phyloP scores from a whole-genome alignment of 352 stramenopile genomes.

The Phytopythium aichiense region DNA sequence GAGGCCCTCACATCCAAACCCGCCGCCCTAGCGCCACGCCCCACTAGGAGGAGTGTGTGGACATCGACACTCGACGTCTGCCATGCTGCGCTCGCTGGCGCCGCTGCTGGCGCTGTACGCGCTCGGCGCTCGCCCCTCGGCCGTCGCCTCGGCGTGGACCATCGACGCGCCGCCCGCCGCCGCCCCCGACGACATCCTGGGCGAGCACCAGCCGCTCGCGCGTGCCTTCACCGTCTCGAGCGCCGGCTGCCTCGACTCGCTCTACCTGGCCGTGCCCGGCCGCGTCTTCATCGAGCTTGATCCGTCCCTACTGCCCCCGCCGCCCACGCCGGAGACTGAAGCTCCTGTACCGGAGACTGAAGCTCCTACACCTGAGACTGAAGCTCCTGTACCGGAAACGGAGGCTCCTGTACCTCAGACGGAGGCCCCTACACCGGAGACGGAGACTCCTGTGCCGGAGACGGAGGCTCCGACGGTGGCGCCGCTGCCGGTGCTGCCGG shows the following conservation, averaged over 20 bases:
- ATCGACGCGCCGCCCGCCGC: slow-evolving; percentile 30
- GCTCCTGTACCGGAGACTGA: slow-evolving; percentile 2
- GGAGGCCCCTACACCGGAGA: slow-evolving; percentile 8
- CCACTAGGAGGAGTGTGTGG: neutral
- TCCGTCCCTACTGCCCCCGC: slow-evolving; percentile 19
- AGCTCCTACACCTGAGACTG: neutral
- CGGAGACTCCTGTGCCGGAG: slow-evolving; percentile 3
- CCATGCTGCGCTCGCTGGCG: neutral
- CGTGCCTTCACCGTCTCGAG: slow-evolving; percentile 41
- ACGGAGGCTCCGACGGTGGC: slow-evolving; percentile 13
- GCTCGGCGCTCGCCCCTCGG: neutral
- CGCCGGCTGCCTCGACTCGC: slow-evolving; percentile 31
- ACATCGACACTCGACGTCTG: neutral
- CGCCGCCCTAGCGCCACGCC: neutral
- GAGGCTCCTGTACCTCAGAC: slow-evolving; percentile 5
- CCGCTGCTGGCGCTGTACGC: neutral
- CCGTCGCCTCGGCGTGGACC: slow-evolving; percentile 17
- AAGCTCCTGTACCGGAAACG: slow-evolving; percentile 3
- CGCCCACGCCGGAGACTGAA: neutral
- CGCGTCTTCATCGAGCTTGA: slow-evolving; percentile 55
- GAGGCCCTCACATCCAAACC: neutral
- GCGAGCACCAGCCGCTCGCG: slow-evolving; percentile 36
- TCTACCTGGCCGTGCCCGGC: slow-evolving; percentile 47
- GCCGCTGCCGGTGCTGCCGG: slow-evolving; percentile 5
- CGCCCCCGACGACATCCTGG: slow-evolving; percentile 20